A percentile compares a stretch with the other conserved stretches of the same genome.
phyloP scores from a whole-genome alignment of 208 protist genomes.

The Leishmania martiniquensis region DNA sequence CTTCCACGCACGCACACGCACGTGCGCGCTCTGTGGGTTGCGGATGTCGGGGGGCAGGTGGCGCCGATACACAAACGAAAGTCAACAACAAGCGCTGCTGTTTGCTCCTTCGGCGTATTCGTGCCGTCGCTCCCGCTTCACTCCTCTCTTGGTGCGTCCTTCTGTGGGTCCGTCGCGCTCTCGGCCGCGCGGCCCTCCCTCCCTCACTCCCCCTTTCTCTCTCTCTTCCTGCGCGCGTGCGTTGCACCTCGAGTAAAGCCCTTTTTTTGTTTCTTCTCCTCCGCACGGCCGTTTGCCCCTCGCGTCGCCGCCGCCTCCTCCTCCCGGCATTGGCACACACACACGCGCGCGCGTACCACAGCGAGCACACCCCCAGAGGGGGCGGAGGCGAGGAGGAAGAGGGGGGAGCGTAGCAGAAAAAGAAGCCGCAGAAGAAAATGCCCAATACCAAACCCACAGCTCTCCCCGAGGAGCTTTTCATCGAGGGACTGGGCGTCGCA shows the following conservation, averaged over 20 bases:
- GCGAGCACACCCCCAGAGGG: too few species aligned
- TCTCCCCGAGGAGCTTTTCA: conserved; percentile 10
- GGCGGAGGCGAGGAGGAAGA: too few species aligned
- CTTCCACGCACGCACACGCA: neutral
- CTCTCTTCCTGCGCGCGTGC: neutral
- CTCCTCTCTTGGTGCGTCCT: neutral
- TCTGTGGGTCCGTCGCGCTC: neutral
- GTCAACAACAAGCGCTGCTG: neutral
- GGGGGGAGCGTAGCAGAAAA: neutral
- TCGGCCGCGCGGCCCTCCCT: neutral
- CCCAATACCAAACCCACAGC: conserved; percentile 12
- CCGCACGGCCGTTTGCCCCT: too few species aligned
- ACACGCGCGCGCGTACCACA: too few species aligned
- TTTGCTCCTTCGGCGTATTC: neutral
- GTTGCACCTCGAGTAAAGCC: neutral
- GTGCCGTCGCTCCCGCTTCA: neutral
- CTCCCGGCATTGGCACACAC: neutral
- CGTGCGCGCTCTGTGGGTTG: neutral
- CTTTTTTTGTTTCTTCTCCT: neutral
- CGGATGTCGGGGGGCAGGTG: too few species aligned
- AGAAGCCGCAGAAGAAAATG: conserved; percentile 1
- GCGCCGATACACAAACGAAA: neutral
- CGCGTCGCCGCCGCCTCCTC: neutral
- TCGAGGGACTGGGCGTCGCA: neutral
- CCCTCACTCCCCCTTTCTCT: neutral